phyloP scores from a whole-genome alignment of 257 asterid genomes.

The Solanum tarijense region DNA sequence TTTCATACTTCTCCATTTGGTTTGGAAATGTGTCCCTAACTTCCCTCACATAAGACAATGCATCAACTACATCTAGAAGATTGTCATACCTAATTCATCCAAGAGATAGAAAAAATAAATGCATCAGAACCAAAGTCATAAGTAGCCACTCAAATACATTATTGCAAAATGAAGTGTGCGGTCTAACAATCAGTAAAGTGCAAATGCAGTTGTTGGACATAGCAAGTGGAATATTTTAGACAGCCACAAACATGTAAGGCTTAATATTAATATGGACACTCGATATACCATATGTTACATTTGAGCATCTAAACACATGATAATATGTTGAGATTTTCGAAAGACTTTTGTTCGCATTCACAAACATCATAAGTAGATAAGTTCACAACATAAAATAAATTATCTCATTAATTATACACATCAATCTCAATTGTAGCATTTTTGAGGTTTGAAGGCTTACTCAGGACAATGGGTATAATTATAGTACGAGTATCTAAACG shows the following conservation, averaged over 20 bases:
- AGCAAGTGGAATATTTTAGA: too few species aligned
- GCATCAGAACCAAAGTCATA: not conserved
- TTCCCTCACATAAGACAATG: not conserved
- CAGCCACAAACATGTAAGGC: not conserved
- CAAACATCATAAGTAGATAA: not conserved
- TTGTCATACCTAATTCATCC: not conserved
- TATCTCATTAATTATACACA: not conserved
- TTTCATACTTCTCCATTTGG: constrained; percentile 78
- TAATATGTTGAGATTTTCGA: too few species aligned
- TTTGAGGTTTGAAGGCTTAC: not conserved
- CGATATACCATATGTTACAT: too few species aligned
- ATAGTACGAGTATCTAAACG: not conserved
- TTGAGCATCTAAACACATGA: not conserved
- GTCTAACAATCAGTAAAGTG: not conserved
- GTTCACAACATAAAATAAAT: not conserved
- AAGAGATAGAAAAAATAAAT: not conserved
- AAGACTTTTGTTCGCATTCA: not conserved
- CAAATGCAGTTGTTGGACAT: not conserved
- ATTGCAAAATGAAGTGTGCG: too few species aligned
- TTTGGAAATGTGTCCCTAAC: not conserved
- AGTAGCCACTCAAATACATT: not conserved
- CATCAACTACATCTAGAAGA: not conserved
- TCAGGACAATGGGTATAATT: not conserved
- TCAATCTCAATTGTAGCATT: not conserved
- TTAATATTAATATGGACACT: not conserved